These are phyloP conservation scores for Vickermania ingenoplastis DNA, from an alignment of 208 protist genomes.

Conservation along the genomic window DNA sequence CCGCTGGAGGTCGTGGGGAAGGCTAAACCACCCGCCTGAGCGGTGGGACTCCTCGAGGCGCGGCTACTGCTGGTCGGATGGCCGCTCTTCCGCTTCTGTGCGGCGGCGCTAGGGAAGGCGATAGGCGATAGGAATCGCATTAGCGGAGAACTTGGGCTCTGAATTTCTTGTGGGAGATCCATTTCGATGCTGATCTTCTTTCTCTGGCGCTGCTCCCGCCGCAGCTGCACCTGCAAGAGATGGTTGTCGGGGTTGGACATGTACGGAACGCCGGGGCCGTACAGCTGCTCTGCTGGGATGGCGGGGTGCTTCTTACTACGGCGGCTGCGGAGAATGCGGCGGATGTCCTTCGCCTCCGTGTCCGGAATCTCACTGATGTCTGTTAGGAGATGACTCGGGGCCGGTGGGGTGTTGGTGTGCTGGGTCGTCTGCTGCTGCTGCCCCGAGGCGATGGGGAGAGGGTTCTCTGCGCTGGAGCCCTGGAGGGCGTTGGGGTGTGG, in stretches of 20 bases:
- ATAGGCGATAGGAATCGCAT: constrained; percentile 5
- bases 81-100: not conserved
- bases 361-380: constrained; percentile 5
- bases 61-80: not conserved
- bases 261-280: constrained; percentile 15
- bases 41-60: not conserved
- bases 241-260: constrained; percentile 14
- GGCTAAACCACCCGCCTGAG: too few relatives aligned
- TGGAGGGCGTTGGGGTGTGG: too few relatives aligned
- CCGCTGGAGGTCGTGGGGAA: too few relatives aligned
- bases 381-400: not conserved
- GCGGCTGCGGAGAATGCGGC: constrained; percentile 11
- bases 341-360: constrained; percentile 12
- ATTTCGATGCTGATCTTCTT: not conserved
- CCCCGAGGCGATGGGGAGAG: not conserved
- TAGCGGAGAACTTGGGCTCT: not conserved
- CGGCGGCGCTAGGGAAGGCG: not conserved
- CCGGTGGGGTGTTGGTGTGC: not conserved
- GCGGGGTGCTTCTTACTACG: constrained; percentile 10
- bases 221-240: not conserved
- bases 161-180: not conserved
- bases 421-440: not conserved
- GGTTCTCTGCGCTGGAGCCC: not conserved
- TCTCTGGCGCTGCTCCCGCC: not conserved
- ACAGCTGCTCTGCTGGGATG: constrained; percentile 25